These are phyloP conservation scores for Cicer bijugum DNA, from an alignment of 306 rosid species.

Conservation along the genomic window DNA sequence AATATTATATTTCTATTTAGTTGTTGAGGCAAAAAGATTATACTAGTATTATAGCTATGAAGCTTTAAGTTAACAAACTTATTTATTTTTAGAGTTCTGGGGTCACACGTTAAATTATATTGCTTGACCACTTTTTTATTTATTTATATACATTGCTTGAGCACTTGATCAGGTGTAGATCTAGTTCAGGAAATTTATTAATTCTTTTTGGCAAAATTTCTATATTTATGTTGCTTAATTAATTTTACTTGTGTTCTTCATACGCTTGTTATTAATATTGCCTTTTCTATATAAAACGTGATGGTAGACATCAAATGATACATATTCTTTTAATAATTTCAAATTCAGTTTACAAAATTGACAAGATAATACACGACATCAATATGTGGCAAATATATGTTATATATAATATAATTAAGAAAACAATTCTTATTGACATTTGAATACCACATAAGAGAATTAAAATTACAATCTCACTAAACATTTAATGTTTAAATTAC, in stretches of 20 bases:
- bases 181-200: conserved; percentile 1
- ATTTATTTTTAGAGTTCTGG: conserved; percentile 5
- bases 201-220: no score
- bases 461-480: not conserved
- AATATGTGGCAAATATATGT: not conserved
- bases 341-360: not conserved
- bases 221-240: not conserved
- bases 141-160: conserved; percentile 7
- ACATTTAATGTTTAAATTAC: not conserved
- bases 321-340: not conserved
- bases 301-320: not conserved
- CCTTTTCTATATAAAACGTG: not conserved
- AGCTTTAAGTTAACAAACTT: no score
- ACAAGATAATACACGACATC: not conserved
- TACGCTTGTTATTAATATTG: conserved; percentile 6
- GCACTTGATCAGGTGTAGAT: not conserved
- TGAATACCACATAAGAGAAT: not conserved
- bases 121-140: not conserved
- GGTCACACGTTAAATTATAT: not conserved
- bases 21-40: no score
- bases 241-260: not conserved
- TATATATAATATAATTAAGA: not conserved
- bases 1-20: no score
- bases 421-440: not conserved
- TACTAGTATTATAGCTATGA: no score